phyloP scores from a whole-genome alignment of 176 grass and related monocot species.

The Oryza australiensis region DNA sequence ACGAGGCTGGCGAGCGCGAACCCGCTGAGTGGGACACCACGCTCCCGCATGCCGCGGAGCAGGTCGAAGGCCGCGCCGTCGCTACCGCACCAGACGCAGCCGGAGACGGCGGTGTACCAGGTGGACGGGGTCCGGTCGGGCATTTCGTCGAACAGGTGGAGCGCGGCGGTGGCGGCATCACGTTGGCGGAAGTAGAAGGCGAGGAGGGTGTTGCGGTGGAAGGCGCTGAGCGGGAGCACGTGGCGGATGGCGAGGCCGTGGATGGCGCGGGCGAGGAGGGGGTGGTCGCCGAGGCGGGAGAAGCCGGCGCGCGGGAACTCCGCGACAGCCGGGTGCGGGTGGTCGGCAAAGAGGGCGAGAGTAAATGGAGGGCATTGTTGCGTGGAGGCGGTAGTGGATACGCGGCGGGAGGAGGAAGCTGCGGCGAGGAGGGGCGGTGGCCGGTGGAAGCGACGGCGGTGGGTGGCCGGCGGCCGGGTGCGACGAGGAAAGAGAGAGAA shows the following conservation, averaged over 20 bases:
- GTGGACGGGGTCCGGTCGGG: constrained; percentile 46
- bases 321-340: constrained; percentile 54
- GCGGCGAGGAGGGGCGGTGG: neutral
- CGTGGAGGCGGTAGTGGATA: neutral
- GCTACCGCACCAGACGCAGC: constrained; percentile 45
- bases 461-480: neutral
- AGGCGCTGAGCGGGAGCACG: constrained; percentile 49
- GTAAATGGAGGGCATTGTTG: neutral
- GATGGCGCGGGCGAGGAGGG: constrained; percentile 44
- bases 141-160: constrained; percentile 72
- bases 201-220: constrained; percentile 74
- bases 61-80: constrained; percentile 35
- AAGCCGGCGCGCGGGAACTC: constrained; percentile 52
- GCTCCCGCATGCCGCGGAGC: constrained; percentile 45
- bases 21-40: constrained; percentile 41
- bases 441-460: neutral
- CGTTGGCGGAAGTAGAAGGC: constrained; percentile 51
- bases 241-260: constrained; percentile 48
- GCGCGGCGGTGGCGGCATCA: constrained; percentile 10
- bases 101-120: constrained; percentile 75
- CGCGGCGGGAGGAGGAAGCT: neutral
- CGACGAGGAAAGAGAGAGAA: too few species aligned
- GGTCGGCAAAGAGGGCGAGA: constrained; percentile 33
- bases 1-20: constrained; percentile 74
- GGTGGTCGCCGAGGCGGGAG: constrained; percentile 43